Evolutionary conservation across 352 stramenopile species (phyloP), one percentile per base, ranked within the genome.

Genomic region (Globisporangium takayamanum): DNA sequence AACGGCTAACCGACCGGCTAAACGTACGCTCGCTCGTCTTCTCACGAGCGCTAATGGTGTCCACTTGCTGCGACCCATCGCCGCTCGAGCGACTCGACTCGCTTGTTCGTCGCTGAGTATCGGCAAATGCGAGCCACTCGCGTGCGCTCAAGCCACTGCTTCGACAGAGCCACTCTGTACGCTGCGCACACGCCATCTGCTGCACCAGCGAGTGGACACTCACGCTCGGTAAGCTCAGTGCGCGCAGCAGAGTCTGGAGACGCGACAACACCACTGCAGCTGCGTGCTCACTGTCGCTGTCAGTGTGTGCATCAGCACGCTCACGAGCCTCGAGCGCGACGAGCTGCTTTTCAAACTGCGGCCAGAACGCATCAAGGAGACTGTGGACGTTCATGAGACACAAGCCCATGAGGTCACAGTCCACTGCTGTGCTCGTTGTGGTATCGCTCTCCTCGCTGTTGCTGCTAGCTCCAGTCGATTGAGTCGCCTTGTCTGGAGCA

Each of bases 341-440:
- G 2, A 72, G 22, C 51, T 61, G 57, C n/a, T 37, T 47, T 37
- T 71, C 67, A 26, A 88, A 72, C 25, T 60, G 52, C 0, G 52
- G 55, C 2, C 78, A 52, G 4, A 73, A 57, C 2, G 59, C 63
- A 45, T 91, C 78, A 6, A 89, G 44, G 4, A 88, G 55, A 28
- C 73, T 78, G 64, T 91, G 81, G 10, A 89, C 41, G 56, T 86
- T 89, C 76, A 75, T 81, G 14, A 89, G 64, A 22, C 75, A 84
- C 53, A 78, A 58, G 8, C 62, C 68, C 59, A 91, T 76, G 37
- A 87, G 59, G 6, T 80, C 73, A 39, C 59, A 66, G 55, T 87
- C 74, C 20, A 59, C 20, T 15, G 28, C 10, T 5, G 8, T 12
- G 3, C 3, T 26, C 20, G 0, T 10, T 8, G 22, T n/a, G 33